Conservation (phyloP, 257 asterid species). For the Cinchona pubescens region DNA sequence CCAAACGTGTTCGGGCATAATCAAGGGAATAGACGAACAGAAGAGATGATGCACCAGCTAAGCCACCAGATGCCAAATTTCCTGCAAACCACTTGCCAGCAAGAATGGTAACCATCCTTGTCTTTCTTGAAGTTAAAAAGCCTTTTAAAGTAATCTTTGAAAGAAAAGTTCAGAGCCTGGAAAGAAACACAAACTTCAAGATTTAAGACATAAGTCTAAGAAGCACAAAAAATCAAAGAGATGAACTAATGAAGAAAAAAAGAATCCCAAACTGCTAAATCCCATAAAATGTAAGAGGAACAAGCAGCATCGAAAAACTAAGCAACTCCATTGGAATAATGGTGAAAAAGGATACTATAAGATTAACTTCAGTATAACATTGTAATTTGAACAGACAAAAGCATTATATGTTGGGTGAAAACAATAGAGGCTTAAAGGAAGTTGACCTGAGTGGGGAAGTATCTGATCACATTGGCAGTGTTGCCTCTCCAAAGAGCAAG, state of each 20-base stretch:
- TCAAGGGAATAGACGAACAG: conserved; percentile 65
- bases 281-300: neutral
- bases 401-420: neutral
- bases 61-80: conserved; percentile 71
- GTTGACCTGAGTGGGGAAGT: conserved; percentile 78
- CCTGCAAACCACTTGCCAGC: conserved; percentile 86
- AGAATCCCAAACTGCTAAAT: neutral
- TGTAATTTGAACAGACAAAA: neutral
- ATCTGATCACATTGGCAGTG: conserved; percentile 66
- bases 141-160: conserved; percentile 71
- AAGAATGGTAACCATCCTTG: conserved; percentile 62
- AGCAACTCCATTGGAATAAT: neutral
- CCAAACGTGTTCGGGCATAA: conserved; percentile 73
- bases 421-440: conserved; percentile 1
- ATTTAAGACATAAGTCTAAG: neutral
- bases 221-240: conserved; percentile 16
- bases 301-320: neutral
- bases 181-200: conserved; percentile 19
- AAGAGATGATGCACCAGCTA: conserved; percentile 73
- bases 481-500: conserved; percentile 79
- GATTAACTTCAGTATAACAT: neutral
- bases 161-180: conserved; percentile 80
- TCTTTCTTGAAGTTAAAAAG: conserved; percentile 70
- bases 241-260: neutral
- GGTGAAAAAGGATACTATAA: neutral